Evolutionary conservation across 352 stramenopile genomes (phyloP), one percentile per base, ranked within the genome.

Genomic region (Pythium insidiosum): DNA sequence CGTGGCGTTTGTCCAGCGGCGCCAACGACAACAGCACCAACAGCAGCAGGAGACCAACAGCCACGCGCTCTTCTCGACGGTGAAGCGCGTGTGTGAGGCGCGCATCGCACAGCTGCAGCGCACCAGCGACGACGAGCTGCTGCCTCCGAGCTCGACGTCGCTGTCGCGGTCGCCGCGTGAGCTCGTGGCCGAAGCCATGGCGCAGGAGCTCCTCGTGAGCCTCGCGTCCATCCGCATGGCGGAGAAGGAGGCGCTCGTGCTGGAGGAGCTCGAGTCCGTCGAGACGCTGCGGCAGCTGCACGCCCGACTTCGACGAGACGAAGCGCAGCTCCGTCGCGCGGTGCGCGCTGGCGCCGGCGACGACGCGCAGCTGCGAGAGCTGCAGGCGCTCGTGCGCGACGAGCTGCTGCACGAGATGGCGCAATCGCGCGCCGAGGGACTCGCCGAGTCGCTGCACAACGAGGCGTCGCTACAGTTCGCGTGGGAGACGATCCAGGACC

Each of bases 401-500:
- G 70, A 79, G 31, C 77, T 85, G 23, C 48, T 85, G 19, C 54
- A 78, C n/a, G 60, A 83, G 37, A 31, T 59, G 4, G 51, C 43
- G 3, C 37, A 53, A 33, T 31, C 43, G 22, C 38, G 39, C 18
- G 51, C 51, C 9, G 30, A 47, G 3, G 45, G 33, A 7, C 18
- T 59, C 0, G 44, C 50, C 1, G 50, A 52, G 23, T 51, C 62
- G 21, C 53, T 66, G 7, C 60, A 61, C 38, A 72, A 69, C 15
- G 73, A 86, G 18, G 63, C 73, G 0, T 86, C 73, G 16, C 45
- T 86, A n/a, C 73, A 86, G 47, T 86, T 86, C 25, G 73, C 70
- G 6, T 86, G 70, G 70, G 73, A 86, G 23, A 86, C 73, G 20
- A 84, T 86, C 29, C 63, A 84, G 26, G 73, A 79, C 24, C 73